Percentiles rank a stretch among this genome's conserved stretches.
Evolutionary conservation across 2,329 filamentous ascomycete species (phyloP).

Genomic region (Beauveria asiatica): DNA sequence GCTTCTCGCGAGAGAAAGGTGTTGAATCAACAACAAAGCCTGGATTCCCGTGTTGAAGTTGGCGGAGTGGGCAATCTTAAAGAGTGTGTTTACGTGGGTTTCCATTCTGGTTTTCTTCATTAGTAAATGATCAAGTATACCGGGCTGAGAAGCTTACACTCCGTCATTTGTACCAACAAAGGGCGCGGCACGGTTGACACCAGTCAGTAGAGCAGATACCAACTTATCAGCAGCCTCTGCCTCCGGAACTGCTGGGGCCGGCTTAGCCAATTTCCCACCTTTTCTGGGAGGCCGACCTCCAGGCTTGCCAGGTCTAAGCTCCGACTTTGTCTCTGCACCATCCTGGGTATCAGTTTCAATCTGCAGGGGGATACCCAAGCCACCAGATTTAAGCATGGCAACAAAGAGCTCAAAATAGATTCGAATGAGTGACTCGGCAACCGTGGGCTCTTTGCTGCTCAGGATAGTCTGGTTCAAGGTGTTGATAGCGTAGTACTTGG

Average conservation of each 20-base stretch:
- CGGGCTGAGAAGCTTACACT: constrained; percentile 40
- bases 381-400: constrained; percentile 59
- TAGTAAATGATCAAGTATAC: background rate
- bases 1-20: constrained; percentile 73
- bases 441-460: constrained; percentile 69
- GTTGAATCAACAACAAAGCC: constrained; percentile 88
- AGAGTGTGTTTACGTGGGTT: constrained; percentile 85
- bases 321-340: constrained; percentile 19
- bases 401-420: constrained; percentile 93
- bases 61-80: constrained; percentile 91
- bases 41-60: constrained; percentile 99
- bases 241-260: constrained; percentile 46
- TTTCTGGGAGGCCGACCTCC: constrained; percentile 18
- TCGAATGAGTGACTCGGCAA: constrained; percentile 72
- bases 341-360: constrained; percentile 35
- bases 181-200: constrained; percentile 91
- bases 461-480: constrained; percentile 95
- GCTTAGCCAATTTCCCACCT: constrained; percentile 19
- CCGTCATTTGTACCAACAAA: constrained; percentile 77
- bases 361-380: constrained; percentile 29
- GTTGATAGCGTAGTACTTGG: constrained; percentile 93
- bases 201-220: constrained; percentile 82
- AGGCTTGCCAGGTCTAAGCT: constrained; percentile 9
- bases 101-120: constrained; percentile 50
- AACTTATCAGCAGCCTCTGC: constrained; percentile 71